These are phyloP conservation scores for Zymoseptoria tritici DNA, from an alignment of 2,329 filamentous ascomycete genomes.

Conservation along the genomic window DNA sequence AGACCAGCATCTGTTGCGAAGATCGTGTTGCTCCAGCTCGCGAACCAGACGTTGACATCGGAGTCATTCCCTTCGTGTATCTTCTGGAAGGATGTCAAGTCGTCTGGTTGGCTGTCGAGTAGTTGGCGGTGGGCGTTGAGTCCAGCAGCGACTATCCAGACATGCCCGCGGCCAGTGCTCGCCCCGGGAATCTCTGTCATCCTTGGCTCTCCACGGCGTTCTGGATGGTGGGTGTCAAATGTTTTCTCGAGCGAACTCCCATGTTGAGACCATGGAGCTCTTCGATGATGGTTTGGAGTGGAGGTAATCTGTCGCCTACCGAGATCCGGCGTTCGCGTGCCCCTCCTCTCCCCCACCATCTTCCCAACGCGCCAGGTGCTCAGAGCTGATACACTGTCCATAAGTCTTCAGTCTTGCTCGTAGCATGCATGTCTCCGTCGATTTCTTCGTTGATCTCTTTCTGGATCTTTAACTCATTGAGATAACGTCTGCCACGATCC, in stretches of 20 bases:
- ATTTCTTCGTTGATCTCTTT: neutral
- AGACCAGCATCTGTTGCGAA: constrained; percentile 8
- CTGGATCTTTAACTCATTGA: neutral
- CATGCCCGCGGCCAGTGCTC: neutral
- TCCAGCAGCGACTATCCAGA: constrained; percentile 18
- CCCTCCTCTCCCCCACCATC: neutral
- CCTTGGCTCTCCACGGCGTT: neutral
- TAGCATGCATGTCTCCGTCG: neutral
- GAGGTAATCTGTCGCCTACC: neutral
- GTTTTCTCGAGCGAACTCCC: no score
- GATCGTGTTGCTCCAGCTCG: constrained; percentile 28
- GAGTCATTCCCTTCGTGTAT: neutral
- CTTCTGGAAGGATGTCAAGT: constrained; percentile 9
- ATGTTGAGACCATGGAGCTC: no score
- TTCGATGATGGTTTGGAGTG: neutral
- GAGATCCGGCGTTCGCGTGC: neutral
- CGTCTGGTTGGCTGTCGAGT: constrained; percentile 8
- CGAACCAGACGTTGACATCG: constrained; percentile 19
- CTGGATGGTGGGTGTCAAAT: neutral
- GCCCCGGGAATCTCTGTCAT: neutral
- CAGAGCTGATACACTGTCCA: no score
- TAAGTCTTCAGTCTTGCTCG: neutral
- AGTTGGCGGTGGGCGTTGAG: constrained; percentile 28
- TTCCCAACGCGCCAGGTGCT: neutral
- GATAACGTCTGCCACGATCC: constrained; percentile 19